Evolutionary conservation across 2,329 filamentous ascomycete genomes (phyloP).

Genomic region (Aspergillaceae sp.): DNA sequence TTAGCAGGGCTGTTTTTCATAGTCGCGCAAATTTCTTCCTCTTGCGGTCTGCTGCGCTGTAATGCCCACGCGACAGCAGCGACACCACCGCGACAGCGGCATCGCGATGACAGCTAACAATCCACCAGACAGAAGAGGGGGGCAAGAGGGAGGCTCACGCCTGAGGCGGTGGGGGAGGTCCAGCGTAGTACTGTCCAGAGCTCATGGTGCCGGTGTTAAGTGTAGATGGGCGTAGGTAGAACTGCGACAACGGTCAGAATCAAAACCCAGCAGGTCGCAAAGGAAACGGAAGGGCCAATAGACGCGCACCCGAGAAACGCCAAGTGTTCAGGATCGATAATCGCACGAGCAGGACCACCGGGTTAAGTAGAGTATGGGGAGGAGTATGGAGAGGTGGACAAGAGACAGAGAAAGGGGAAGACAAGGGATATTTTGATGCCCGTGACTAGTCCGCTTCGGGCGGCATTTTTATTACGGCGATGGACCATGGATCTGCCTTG

Average conservation of each 20-base stretch:
- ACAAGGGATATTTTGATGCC: not conserved
- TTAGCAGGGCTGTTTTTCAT: too few species aligned
- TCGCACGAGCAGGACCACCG: not conserved
- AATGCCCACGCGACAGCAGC: not conserved
- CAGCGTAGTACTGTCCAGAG: constrained; percentile 14
- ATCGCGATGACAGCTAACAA: not conserved
- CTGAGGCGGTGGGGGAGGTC: constrained; percentile 31
- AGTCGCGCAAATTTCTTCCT: too few species aligned
- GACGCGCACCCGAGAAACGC: constrained; percentile 15
- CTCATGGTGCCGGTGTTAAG: constrained; percentile 6
- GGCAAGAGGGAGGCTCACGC: constrained; percentile 28
- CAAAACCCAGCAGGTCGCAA: not conserved
- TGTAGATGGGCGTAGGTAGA: not conserved
- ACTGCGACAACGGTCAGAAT: not conserved
- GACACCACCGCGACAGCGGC: constrained; percentile 8
- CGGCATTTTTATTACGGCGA: not conserved
- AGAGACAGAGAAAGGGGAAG: not conserved
- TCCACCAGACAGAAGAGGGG: not conserved
- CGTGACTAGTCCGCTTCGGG: not conserved
- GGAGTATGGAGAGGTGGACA: not conserved
- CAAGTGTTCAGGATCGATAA: constrained; percentile 11
- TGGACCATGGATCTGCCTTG: not conserved
- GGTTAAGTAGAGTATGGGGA: too few species aligned
- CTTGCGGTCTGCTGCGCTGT: too few species aligned
- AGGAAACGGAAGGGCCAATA: constrained; percentile 7